Base-by-base conservation (phyloP, 176 grass and related monocot genomes). In the Hordeum vulgare region DNA sequence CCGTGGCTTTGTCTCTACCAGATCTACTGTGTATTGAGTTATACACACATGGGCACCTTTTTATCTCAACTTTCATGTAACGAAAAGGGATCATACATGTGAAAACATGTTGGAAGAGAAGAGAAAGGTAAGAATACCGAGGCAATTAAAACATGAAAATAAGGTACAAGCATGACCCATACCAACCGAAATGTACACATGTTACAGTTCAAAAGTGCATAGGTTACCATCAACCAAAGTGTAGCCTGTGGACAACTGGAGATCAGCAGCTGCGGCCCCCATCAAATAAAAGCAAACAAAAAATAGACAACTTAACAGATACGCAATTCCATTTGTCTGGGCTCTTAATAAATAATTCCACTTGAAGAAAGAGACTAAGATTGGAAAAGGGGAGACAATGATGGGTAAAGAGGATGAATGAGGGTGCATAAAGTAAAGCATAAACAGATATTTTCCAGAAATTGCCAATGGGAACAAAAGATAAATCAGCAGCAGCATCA, bases 391-490 rank as follows among this genome's bases (percentile, higher is more conserved):
- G 24, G 44, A 34, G 14, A 75, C 33, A 85, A 76, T n/a, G 24
- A 79, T 81, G 45, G 71, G 61, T 21, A 21, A 80, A 29, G 26
- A 44, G 25, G 4, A 76, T 29, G 11, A 12, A 59, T 61, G 67
- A 13, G 71, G 54, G 58, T 58, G 40, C 9, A 79, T 23, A 86
- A 58, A 92, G 88, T 79, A 15, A 76, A 86, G 83, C 42, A 74
- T 88, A 74, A 88, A 57, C 70, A 76, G 75, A 81, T 15, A 81
- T 15, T 86, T 81, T 80, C 78, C 80, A 66, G 82, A 81, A 58
- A 62, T 84, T 88, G 57, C 69, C 15, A 79, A 69, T 79, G 17
- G 11, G 27, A 80, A 67, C 49, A 61, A 61, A 81, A 79, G 37
- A 82, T 61, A 29, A 81, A 51, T 11, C 47, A 83, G 17, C 49